These are phyloP conservation scores for Venturia aucupariae DNA, from an alignment of 2,329 filamentous ascomycete genomes.

Conservation along the genomic window DNA sequence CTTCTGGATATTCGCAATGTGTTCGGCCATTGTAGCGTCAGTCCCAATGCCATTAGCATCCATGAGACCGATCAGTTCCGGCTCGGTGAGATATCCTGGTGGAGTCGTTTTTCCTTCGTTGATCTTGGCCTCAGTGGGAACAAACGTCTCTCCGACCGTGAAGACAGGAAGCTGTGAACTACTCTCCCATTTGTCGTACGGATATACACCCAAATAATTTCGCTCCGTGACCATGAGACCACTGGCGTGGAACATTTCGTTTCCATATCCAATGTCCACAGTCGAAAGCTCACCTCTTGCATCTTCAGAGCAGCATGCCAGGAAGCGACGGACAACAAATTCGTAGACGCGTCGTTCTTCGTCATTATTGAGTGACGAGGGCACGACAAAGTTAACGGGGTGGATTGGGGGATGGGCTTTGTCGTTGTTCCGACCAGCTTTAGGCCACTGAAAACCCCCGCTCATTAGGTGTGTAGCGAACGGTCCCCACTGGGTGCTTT, in stretches of 20 bases:
- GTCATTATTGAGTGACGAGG: slow-evolving; percentile 48
- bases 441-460: slow-evolving; percentile 71
- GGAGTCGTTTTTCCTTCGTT: slow-evolving; percentile 81
- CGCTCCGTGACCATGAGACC: slow-evolving; percentile 77
- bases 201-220: slow-evolving; percentile 92
- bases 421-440: slow-evolving; percentile 81
- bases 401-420: slow-evolving; percentile 97
- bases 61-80: slow-evolving; percentile 92
- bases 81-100: slow-evolving; percentile 84
- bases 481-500: slow-evolving; percentile 65
- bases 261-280: slow-evolving; percentile 73
- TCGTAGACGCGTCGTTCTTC: slow-evolving; percentile 78
- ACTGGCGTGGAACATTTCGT: slow-evolving; percentile 71
- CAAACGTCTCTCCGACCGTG: slow-evolving; percentile 68
- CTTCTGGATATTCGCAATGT: slow-evolving; percentile 91
- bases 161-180: slow-evolving; percentile 75
- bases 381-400: slow-evolving; percentile 74
- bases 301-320: slow-evolving; percentile 93
- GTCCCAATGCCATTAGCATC: slow-evolving; percentile 98
- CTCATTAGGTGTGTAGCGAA: slow-evolving; percentile 46
- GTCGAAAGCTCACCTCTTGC: slow-evolving; percentile 80
- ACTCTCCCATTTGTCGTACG: slow-evolving; percentile 94
- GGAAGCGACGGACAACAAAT: slow-evolving; percentile 81
- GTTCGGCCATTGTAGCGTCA: slow-evolving; percentile 97
- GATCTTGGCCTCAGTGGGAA: slow-evolving; percentile 81